Evolutionary conservation across 2,329 filamentous ascomycete species (phyloP), one percentile per base, ranked within the genome.

Genomic region (Alternaria solani): DNA sequence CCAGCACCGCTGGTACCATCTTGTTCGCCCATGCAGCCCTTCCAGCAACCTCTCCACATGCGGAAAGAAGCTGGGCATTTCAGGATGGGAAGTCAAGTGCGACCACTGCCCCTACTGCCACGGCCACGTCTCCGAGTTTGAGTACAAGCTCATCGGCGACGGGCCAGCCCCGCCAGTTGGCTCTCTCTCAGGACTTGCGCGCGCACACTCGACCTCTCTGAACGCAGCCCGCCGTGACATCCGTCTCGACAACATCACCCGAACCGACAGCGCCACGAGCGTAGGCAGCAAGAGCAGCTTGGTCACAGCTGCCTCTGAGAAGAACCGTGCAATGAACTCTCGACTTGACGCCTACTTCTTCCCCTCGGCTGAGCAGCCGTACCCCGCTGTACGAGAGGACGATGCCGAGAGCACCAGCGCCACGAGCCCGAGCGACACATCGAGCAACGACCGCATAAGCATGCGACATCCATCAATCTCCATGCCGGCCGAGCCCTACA

Each of bases 1-100:
- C 77, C 73, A 77, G 55, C 82, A 84, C 64, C 79, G 82, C 61
- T 84, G 82, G 82, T 84, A 83, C 73, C 78, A 81, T 59, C 78
- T 84, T 28, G 72, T 80, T 34, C 75, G 78, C 38, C 71, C 81
- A 44, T 84, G 82, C 75, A 72, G 71, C 28, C 75, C 79, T 2
- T 74, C 75, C 48, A 78, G 74, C 68, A 81, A 84, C 65, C 80
- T 84, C 54, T 69, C 79, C 68, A 83, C 82, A 71, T 84, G 82
- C 68, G 68, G 76, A 4, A 74, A 75, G 61, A 81, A 79, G 67
- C 75, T 84, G 36, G 76, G 75, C 41, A 76, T 84, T 51, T 77
- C 81, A 63, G 82, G 82, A 52, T 84, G 82, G 82, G 82, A 84
- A 70, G 81, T 78, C 63, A 81, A 82, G 62, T 78, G 77, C 61